Evolutionary conservation across 2,329 filamentous ascomycete genomes (phyloP).

Genomic region (Alternaria brassicicola): DNA sequence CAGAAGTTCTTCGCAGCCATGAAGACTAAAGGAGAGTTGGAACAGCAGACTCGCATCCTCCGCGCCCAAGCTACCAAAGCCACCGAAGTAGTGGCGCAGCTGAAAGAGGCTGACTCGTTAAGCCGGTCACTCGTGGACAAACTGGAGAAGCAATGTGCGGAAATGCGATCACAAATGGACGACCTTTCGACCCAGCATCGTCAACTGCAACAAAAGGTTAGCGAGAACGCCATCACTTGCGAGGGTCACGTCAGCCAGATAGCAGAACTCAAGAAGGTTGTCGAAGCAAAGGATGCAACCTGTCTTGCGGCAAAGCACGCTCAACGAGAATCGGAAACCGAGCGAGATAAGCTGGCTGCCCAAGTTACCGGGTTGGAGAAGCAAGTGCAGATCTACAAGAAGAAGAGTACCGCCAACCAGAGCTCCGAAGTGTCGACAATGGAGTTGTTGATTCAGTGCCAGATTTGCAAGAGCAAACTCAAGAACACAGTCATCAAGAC

Average conservation of each 20-base stretch:
- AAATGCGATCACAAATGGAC: slow-evolving; percentile 80
- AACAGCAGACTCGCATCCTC: slow-evolving; percentile 78
- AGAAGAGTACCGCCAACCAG: slow-evolving; percentile 79
- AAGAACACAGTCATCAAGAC: slow-evolving; percentile 94
- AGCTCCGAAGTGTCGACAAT: slow-evolving; percentile 85
- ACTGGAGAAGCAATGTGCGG: slow-evolving; percentile 87
- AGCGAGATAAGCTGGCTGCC: slow-evolving; percentile 79
- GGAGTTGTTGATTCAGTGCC: slow-evolving; percentile 80
- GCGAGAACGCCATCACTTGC: slow-evolving; percentile 71
- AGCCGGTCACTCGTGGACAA: slow-evolving; percentile 78
- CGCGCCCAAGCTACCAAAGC: slow-evolving; percentile 86
- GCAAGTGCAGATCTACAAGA: slow-evolving; percentile 84
- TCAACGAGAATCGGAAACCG: slow-evolving; percentile 67
- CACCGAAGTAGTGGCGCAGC: slow-evolving; percentile 87
- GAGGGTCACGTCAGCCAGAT: slow-evolving; percentile 79
- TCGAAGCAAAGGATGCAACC: slow-evolving; percentile 77
- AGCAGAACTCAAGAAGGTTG: slow-evolving; percentile 72
- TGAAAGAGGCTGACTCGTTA: slow-evolving; percentile 87
- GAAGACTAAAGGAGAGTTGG: slow-evolving; percentile 87
- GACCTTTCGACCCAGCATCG: slow-evolving; percentile 74
- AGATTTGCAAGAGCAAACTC: slow-evolving; percentile 89
- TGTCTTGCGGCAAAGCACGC: slow-evolving; percentile 67
- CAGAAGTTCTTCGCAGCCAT: slow-evolving; percentile 97
- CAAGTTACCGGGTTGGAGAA: slow-evolving; percentile 80
- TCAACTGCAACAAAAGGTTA: slow-evolving; percentile 72